Conservation (phyloP, 2,329 filamentous ascomycete genomes). For the Colletotrichum agaves region DNA sequence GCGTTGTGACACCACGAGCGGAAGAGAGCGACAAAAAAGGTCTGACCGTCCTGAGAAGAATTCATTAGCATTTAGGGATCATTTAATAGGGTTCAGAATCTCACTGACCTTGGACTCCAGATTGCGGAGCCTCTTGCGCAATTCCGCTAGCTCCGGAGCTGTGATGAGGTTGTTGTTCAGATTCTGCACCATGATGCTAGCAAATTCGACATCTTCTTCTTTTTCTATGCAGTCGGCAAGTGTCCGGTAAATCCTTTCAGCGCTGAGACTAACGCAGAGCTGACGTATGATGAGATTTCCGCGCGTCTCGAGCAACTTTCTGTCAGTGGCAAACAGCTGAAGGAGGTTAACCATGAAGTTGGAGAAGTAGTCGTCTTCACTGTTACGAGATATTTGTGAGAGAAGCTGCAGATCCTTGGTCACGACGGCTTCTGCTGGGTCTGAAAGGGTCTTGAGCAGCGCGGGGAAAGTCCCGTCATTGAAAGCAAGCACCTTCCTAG, state of each 20-base stretch:
- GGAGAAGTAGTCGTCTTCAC: constrained; percentile 96
- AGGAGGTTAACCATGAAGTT: constrained; percentile 98
- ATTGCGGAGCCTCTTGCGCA: constrained; percentile 90
- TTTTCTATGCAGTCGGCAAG: constrained; percentile 97
- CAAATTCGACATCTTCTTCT: constrained; percentile 98
- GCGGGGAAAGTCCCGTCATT: constrained; percentile 98
- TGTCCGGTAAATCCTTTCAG: constrained; percentile 94
- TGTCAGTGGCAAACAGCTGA: constrained; percentile 94
- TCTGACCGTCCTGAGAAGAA: constrained; percentile 80
- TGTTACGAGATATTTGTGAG: constrained; percentile 95
- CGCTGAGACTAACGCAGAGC: constrained; percentile 89
- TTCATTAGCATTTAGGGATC: not conserved
- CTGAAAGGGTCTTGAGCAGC: constrained; percentile 93
- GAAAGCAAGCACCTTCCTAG: constrained; percentile 90
- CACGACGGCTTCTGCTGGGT: constrained; percentile 94
- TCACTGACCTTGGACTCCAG: constrained; percentile 79
- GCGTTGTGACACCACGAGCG: constrained; percentile 99
- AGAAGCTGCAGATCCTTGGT: constrained; percentile 93
- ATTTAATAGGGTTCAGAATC: not conserved
- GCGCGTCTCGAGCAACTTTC: constrained; percentile 87
- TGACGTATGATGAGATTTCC: constrained; percentile 98
- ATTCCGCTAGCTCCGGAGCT: constrained; percentile 89
- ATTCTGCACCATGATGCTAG: constrained; percentile 99
- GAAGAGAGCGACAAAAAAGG: constrained; percentile 93
- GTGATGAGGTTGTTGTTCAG: constrained; percentile 99